A percentile compares a stretch with the other conserved stretches of the same genome.
phyloP scores from a whole-genome alignment of 805 yeast genomes.

The Dipodascus albidus region DNA sequence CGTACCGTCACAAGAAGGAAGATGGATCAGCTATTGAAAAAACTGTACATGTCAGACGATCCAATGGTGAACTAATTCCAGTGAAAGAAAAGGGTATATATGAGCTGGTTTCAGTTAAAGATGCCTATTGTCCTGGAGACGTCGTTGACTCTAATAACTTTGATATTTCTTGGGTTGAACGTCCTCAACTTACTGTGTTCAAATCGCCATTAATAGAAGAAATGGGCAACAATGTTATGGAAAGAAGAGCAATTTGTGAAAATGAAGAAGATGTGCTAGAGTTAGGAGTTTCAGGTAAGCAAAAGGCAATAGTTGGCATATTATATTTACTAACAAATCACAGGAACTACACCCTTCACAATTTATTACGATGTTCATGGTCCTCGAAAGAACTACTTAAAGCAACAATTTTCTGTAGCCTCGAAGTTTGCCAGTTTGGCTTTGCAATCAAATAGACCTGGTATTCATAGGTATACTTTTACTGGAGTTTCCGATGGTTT shows the following conservation, averaged over 20 bases:
- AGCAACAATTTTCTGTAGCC: slow-evolving; percentile 34
- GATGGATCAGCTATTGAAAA: slow-evolving; percentile 7
- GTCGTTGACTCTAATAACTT: slow-evolving; percentile 28
- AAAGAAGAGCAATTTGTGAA: slow-evolving; percentile 36
- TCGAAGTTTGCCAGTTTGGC: slow-evolving; percentile 39
- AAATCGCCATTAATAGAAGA: slow-evolving; percentile 21
- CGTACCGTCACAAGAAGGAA: slow-evolving; percentile 15
- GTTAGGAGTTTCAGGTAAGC: slow-evolving; percentile 38
- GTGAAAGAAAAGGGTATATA: slow-evolving; percentile 39
- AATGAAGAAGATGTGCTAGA: slow-evolving; percentile 38
- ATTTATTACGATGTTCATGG: slow-evolving; percentile 41
- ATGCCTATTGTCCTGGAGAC: slow-evolving; percentile 41
- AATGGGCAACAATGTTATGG: slow-evolving; percentile 18
- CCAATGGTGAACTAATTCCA: slow-evolving; percentile 23
- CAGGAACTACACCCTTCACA: slow-evolving; percentile 46
- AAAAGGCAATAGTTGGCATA: too few relatives aligned
- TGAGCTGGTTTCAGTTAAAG: slow-evolving; percentile 33
- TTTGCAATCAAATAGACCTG: slow-evolving; percentile 35
- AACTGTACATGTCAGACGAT: slow-evolving; percentile 4
- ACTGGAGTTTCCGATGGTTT: slow-evolving; percentile 53
- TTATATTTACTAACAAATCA: too few relatives aligned
- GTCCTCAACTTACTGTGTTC: slow-evolving; percentile 34
- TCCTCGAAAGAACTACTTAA: slow-evolving; percentile 9
- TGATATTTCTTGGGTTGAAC: slow-evolving; percentile 33
- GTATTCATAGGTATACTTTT: slow-evolving; percentile 51